A percentile compares a stretch with the other conserved stretches of the same genome.
These are phyloP conservation scores for Ophiostoma australiae DNA, from an alignment of 2,329 filamentous ascomycete genomes.

Conservation along the genomic window DNA sequence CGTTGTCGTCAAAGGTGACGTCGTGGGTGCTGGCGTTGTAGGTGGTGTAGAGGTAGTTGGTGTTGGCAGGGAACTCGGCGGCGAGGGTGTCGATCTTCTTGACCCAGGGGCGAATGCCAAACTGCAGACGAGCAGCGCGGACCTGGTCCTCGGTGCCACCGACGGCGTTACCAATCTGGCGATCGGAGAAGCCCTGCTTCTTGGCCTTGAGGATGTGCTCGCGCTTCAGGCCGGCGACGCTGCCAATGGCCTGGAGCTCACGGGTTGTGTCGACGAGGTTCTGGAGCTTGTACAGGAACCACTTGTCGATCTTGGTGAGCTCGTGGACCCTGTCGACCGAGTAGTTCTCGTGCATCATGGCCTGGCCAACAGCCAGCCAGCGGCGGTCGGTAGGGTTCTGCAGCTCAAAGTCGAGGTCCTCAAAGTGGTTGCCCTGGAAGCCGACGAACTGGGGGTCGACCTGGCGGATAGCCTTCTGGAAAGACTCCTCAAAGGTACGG, in stretches of 20 bases:
- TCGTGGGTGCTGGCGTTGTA: conserved; percentile 96
- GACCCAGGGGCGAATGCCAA: conserved; percentile 89
- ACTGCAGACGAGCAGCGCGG: conserved; percentile 74
- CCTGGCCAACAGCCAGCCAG: conserved; percentile 95
- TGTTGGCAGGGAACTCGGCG: conserved; percentile 90
- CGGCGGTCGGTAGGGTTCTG: conserved; percentile 91
- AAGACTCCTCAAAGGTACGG: conserved; percentile 95
- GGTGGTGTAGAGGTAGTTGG: conserved; percentile 95
- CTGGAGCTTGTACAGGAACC: conserved; percentile 97
- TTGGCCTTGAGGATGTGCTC: conserved; percentile 87
- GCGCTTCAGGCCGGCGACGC: conserved; percentile 77
- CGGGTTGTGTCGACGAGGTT: conserved; percentile 90
- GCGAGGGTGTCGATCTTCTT: conserved; percentile 98
- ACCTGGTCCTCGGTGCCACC: conserved; percentile 85
- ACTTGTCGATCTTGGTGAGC: conserved; percentile 97
- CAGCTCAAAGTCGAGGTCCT: conserved; percentile 83
- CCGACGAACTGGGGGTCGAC: conserved; percentile 89
- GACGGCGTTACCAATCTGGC: conserved; percentile 84
- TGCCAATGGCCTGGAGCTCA: conserved; percentile 78
- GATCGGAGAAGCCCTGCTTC: conserved; percentile 96
- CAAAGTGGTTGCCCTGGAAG: conserved; percentile 93
- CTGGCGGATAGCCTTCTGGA: conserved; percentile 97
- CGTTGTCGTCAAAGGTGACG: conserved; percentile 88
- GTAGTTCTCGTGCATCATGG: conserved; percentile 96
- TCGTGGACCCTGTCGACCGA: conserved; percentile 87